Conservation (phyloP, 352 stramenopile species). For the Phytopythium sindhum region DNA sequence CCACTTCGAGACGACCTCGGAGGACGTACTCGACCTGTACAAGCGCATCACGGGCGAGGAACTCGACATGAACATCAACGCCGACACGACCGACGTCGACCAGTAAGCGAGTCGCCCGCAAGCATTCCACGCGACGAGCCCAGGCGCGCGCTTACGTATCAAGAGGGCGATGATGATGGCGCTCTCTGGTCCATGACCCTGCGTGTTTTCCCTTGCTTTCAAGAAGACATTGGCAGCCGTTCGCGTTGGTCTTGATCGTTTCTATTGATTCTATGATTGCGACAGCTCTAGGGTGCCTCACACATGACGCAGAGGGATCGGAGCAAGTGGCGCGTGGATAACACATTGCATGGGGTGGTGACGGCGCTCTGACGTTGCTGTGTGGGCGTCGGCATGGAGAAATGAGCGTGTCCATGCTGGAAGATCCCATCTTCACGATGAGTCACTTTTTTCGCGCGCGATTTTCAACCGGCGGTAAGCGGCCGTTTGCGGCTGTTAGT, state of each 20-base stretch:
- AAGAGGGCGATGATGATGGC: background rate
- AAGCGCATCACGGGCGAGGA: slow-evolving; percentile 97
- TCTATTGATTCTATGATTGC: background rate
- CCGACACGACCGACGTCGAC: slow-evolving; percentile 93
- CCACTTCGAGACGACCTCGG: slow-evolving; percentile 97
- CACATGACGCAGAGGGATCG: background rate
- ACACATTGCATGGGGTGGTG: background rate
- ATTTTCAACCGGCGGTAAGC: background rate
- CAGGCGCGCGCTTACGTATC: background rate
- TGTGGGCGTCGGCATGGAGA: background rate
- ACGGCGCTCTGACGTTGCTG: background rate
- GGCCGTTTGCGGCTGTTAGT: background rate
- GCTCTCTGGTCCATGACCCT: background rate
- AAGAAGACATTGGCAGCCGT: background rate
- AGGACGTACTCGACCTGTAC: slow-evolving; percentile 97
- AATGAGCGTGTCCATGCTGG: background rate
- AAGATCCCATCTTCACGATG: background rate
- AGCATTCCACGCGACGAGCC: background rate
- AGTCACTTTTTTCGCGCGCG: background rate
- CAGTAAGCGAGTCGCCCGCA: slow-evolving; percentile 51
- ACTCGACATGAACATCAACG: slow-evolving; percentile 98
- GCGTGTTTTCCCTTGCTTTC: background rate
- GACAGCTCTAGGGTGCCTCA: too few relatives aligned
- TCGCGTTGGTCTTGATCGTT: background rate
- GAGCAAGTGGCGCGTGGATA: background rate